Conservation (phyloP, 1,139 yeast genomes). For the Zygosaccharomyces sapae region DNA sequence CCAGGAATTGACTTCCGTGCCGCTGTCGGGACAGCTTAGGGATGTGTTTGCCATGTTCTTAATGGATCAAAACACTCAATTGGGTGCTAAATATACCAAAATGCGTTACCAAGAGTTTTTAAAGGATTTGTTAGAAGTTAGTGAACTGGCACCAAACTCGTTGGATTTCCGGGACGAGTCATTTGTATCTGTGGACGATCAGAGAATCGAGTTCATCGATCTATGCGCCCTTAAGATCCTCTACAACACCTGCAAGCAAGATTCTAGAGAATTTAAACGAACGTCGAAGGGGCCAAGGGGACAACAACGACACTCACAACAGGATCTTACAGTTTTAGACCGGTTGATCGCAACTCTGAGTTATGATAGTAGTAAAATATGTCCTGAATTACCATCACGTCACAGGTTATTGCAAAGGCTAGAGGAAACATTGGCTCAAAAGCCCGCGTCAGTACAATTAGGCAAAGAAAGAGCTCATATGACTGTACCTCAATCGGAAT, state of each 20-base stretch:
- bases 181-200: neutral
- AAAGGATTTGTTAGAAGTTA: slow-evolving; percentile 15
- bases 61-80: slow-evolving; percentile 9
- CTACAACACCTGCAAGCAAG: slow-evolving; percentile 9
- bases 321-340: slow-evolving; percentile 9
- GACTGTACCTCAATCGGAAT: slow-evolving; percentile 42
- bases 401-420: slow-evolving; percentile 14
- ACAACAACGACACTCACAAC: neutral
- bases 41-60: slow-evolving; percentile 22
- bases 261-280: neutral
- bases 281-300: neutral
- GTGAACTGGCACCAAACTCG: slow-evolving; percentile 19
- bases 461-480: slow-evolving; percentile 43
- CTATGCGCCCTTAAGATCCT: slow-evolving; percentile 24
- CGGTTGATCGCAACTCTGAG: slow-evolving; percentile 15
- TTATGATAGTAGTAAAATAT: neutral
- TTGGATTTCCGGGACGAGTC: slow-evolving; percentile 13
- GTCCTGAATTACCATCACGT: neutral
- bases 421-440: slow-evolving; percentile 18
- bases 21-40: slow-evolving; percentile 24
- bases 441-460: slow-evolving; percentile 34
- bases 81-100: neutral
- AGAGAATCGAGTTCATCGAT: slow-evolving; percentile 27
- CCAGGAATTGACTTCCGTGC: slow-evolving; percentile 17
- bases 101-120: slow-evolving; percentile 16